Conservation (phyloP, 169 alveolate genomes). For the Plasmodium reichenowi region DNA sequence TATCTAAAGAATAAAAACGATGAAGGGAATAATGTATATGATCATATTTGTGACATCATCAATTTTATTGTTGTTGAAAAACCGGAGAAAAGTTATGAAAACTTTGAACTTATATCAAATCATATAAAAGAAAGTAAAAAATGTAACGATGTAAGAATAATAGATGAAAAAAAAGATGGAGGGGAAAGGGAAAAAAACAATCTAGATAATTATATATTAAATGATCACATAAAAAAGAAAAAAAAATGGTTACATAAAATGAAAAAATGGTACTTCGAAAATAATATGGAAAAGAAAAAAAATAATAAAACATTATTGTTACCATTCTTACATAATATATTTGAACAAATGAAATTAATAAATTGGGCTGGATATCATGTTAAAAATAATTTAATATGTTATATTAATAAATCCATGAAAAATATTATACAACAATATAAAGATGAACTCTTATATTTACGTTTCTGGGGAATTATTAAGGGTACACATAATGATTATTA, state of each 20-base stretch:
- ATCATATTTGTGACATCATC: conserved; percentile 44
- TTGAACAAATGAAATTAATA: conserved; percentile 45
- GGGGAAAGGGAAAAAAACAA: conserved; percentile 1
- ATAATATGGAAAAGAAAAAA: neutral
- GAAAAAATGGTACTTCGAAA: conserved; percentile 6
- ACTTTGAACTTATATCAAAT: conserved; percentile 61
- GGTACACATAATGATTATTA: conserved; percentile 58
- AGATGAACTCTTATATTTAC: conserved; percentile 17
- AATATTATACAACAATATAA: conserved; percentile 35
- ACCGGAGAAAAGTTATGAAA: conserved; percentile 56
- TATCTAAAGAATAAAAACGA: conserved; percentile 45
- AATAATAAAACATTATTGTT: neutral
- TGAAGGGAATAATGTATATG: conserved; percentile 52
- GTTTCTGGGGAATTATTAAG: conserved; percentile 65
- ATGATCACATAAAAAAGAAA: conserved; percentile 32
- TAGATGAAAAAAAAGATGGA: neutral
- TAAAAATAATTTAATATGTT: conserved; percentile 26
- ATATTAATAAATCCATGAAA: conserved; percentile 35
- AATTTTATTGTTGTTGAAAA: conserved; percentile 58
- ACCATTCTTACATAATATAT: conserved; percentile 34
- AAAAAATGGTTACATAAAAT: conserved; percentile 53
- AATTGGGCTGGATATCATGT: conserved; percentile 70
- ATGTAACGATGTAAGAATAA: neutral
- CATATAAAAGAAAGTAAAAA: conserved; percentile 65
- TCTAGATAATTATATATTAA: conserved; percentile 41